Evolutionary conservation across 208 protist species (phyloP), one percentile per base, ranked within the genome.

Genomic region (Vickermania ingenoplastis): DNA sequence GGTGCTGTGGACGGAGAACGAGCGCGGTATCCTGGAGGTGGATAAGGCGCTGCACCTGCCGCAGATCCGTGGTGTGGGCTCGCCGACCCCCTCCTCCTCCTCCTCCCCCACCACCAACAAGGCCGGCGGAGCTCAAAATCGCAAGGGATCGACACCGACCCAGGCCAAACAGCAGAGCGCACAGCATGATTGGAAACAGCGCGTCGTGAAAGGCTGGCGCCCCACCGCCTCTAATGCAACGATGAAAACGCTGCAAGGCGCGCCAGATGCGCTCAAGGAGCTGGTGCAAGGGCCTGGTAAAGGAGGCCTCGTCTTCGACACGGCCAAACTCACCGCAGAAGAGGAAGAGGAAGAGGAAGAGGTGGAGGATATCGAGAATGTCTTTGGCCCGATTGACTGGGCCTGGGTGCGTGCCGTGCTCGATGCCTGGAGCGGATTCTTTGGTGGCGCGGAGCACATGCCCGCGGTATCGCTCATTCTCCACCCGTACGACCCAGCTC

Each of bases 381-480:
- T 86, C 22, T 94, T 94, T 64, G 83, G 83, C 56, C 56, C 53
- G 1, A 72, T 94, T 58, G 87, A 94, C 66, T 91, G 87, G 83
- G 71, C 71, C 67, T 94, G 87, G 87, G 81, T 91, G 21, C 73
- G 86, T 60, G 26, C 60, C 30, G 75, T 65, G 4, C 61, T 94
- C 45, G 54, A 61, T 30, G 57, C 54, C 41, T 91, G 79, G 79
- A 67, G 65, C 13, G 57, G 31, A 2, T 68, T 77, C 41, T 75
- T 83, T 65, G 67, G 59, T 0, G 72, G 69, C 31, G 56, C 63
- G 24, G 58, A 53, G 21, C 55, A 65, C 26, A 31, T 75, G 27
- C 72, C 67, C 4, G 65, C 71, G 17, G 71, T 84, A 61, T 31
- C 86, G 14, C 65, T 92, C 24, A 63, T 88, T 5, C 58, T 89